These are phyloP conservation scores for Cupressus sempervirens DNA, from an alignment of 75 land plant genomes.

Conservation along the genomic window DNA sequence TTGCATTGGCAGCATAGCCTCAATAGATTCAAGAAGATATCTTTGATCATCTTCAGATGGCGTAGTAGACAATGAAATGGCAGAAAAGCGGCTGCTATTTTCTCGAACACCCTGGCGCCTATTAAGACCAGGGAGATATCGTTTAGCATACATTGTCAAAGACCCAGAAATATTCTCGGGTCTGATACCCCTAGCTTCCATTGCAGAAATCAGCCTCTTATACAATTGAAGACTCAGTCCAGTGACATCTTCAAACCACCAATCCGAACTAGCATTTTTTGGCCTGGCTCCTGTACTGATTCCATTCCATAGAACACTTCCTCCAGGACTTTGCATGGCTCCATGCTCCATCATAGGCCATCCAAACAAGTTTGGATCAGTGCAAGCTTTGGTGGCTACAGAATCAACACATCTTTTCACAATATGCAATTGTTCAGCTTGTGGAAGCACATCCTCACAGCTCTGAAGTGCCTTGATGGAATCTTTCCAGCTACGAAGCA, in stretches of 20 bases:
- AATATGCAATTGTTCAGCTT: constrained; percentile 68
- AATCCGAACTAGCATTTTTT: constrained; percentile 57
- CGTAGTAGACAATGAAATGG: constrained; percentile 12
- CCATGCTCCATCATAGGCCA: constrained; percentile 75
- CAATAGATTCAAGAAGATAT: constrained; percentile 72
- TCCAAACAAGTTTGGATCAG: constrained; percentile 71
- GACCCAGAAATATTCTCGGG: constrained; percentile 72
- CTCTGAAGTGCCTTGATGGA: constrained; percentile 65
- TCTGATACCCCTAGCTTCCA: constrained; percentile 64
- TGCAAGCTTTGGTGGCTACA: constrained; percentile 61
- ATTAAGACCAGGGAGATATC: constrained; percentile 67
- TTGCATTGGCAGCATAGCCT: constrained; percentile 53
- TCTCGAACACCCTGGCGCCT: constrained; percentile 40
- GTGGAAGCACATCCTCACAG: constrained; percentile 55
- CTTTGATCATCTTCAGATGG: constrained; percentile 73
- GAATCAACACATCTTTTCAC: constrained; percentile 68
- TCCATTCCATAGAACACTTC: constrained; percentile 91
- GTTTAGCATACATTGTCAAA: constrained; percentile 60
- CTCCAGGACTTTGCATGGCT: constrained; percentile 83
- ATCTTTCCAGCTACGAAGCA: constrained; percentile 74
- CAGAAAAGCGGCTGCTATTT: constrained; percentile 21
- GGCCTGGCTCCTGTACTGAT: constrained; percentile 86
- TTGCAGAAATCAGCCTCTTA: constrained; percentile 56
- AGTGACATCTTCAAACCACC: constrained; percentile 90
- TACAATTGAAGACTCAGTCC: constrained; percentile 58